phyloP scores from a whole-genome alignment of 148 eudicot genomes.

The Amaranthus hypochondriacus region DNA sequence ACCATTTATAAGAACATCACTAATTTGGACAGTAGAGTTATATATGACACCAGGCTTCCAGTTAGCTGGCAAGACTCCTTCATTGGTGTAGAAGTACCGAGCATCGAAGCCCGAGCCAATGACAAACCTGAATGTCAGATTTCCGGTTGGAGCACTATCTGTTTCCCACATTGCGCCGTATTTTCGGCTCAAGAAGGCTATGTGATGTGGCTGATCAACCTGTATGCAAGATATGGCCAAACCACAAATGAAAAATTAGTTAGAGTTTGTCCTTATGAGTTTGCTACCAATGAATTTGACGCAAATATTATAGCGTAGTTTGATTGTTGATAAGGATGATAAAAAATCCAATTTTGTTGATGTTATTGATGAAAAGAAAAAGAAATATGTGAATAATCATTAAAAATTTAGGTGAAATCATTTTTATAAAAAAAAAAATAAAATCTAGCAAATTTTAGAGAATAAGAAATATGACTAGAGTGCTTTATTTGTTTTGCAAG shows the following conservation, averaged over 20 bases:
- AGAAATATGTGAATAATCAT: too few relatives aligned
- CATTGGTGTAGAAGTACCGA: conserved; percentile 18
- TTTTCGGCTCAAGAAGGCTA: conserved; percentile 24
- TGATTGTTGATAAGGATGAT: too few relatives aligned
- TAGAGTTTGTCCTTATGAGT: not conserved
- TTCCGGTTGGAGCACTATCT: conserved; percentile 21
- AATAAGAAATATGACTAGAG: too few relatives aligned
- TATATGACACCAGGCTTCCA: conserved; percentile 24
- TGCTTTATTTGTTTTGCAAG: too few relatives aligned
- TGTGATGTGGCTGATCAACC: conserved; percentile 9
- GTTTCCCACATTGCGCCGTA: conserved; percentile 28
- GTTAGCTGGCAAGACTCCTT: conserved; percentile 18
- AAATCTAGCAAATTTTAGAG: too few relatives aligned
- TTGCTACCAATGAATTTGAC: too few relatives aligned
- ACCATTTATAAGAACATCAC: conserved; percentile 9
- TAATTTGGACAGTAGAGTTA: conserved; percentile 19
- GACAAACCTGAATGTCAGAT: conserved; percentile 20
- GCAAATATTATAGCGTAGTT: too few relatives aligned
- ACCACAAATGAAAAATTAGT: not conserved
- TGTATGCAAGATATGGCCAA: not conserved
- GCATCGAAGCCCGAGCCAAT: conserved; percentile 22
- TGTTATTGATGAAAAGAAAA: too few relatives aligned
- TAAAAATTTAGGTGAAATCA: too few relatives aligned
- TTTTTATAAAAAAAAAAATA: too few relatives aligned
- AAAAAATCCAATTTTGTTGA: too few relatives aligned